These are phyloP conservation scores for Saxophila tyrrhenica DNA, from an alignment of 495 filamentous ascomycete species.

Conservation along the genomic window DNA sequence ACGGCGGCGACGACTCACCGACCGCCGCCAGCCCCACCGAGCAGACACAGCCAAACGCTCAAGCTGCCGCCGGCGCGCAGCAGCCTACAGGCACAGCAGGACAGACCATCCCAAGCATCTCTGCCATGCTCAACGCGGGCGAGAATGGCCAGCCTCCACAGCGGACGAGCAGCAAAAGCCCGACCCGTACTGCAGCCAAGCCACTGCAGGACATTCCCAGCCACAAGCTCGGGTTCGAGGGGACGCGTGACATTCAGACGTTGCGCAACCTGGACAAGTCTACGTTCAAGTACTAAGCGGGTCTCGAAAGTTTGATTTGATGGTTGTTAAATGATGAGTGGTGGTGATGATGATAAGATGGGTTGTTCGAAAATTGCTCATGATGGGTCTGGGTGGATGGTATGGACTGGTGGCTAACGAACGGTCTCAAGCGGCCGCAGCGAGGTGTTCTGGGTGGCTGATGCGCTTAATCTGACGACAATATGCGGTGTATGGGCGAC, in stretches of 20 bases:
- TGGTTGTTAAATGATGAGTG: no score
- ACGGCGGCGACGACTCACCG: not conserved
- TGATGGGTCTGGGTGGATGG: no score
- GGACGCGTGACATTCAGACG: constrained; percentile 15
- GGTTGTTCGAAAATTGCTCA: no score
- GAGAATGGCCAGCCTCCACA: constrained; percentile 7
- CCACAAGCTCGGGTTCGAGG: constrained; percentile 21
- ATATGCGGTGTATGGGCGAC: not conserved
- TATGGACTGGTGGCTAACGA: no score
- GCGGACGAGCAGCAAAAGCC: constrained; percentile 17
- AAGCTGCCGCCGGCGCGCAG: constrained; percentile 15
- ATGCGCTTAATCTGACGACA: not conserved
- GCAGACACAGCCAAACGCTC: constrained; percentile 10
- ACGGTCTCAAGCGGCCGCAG: no score
- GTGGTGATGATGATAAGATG: no score
- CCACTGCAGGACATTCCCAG: constrained; percentile 17
- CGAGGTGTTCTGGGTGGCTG: no score
- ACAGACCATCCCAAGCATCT: constrained; percentile 30
- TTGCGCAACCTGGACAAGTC: constrained; percentile 20
- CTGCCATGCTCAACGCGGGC: constrained; percentile 25
- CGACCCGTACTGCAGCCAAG: constrained; percentile 6
- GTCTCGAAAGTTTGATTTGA: not conserved
- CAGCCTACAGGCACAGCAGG: constrained; percentile 1
- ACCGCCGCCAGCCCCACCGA: not conserved
- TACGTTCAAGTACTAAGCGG: constrained; percentile 14